Base-by-base conservation (phyloP, 208 protist genomes). In the Crithidia fasciculata region DNA sequence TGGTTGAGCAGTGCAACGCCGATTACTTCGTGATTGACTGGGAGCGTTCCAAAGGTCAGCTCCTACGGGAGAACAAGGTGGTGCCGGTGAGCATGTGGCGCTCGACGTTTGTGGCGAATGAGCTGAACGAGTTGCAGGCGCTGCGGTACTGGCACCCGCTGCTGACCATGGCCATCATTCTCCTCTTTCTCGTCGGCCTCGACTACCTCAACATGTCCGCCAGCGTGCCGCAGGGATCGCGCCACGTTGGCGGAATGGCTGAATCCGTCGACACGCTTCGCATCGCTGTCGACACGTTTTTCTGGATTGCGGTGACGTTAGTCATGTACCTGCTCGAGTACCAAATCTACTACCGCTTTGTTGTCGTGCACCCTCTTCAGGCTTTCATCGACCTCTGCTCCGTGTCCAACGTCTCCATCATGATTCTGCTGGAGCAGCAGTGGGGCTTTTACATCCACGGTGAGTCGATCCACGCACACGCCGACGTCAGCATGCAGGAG, bases 371-470 rank as follows among this genome's bases (percentile, higher is more conserved):
- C 70, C 92, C 92, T 16, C 71, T 97, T 7, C 89, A 86, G 81
- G 80, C 79, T 36, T 97, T 98, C 76, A 85, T 96, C 45, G 95
- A 98, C 73, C 76, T 96, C 39, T 96, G 90, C 78, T 97, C 93
- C 44, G 85, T 98, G 16, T 89, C 93, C 15, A 98, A 98, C 78
- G 90, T 97, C 56, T 95, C 88, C 47, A 78, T 98, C 57, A 85
- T 98, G 59, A 84, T 97, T 41, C 69, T 97, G 44, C 72, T 88
- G 49, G 93, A 97, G 78, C 76, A 78, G 18, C 76, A 91, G 69
- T 95, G 81, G 65, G 93, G 93, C 3, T 98, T 91, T 65, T 98
- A 98, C 81, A 91, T 98, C 45, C 93, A 98, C 70, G 95, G 93
- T 52, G 87, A 96, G 69, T 95, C 89, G 43, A 90, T 97, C 62